Evolutionary conservation across 257 asterid genomes (phyloP).

Genomic region (Leonotis leonurus): DNA sequence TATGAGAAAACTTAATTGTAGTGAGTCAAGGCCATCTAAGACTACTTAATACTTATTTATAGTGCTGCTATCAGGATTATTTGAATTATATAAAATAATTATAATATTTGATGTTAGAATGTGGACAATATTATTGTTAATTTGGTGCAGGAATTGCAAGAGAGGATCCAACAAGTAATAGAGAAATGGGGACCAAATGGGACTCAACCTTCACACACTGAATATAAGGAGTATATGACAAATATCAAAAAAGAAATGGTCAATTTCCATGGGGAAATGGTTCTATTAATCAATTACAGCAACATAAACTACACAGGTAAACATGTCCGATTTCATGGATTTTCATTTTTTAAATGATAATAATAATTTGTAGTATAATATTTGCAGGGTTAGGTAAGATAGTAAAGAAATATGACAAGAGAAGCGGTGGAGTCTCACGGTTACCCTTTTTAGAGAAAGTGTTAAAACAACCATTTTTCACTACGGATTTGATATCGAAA

Average conservation of each 20-base stretch:
- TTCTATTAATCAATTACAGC: constrained; percentile 73
- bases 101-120: background rate
- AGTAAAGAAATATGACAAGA: constrained; percentile 78
- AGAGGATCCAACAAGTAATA: constrained; percentile 50
- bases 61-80: too few relatives aligned
- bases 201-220: constrained; percentile 32
- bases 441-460: constrained; percentile 65
- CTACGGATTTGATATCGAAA: constrained; percentile 70
- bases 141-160: constrained; percentile 60
- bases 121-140: too few relatives aligned
- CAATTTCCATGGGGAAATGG: constrained; percentile 98
- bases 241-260: constrained; percentile 72
- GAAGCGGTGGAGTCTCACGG: constrained; percentile 73
- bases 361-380: background rate
- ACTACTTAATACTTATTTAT: too few relatives aligned
- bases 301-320: constrained; percentile 49
- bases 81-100: too few relatives aligned
- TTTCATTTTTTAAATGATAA: background rate
- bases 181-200: constrained; percentile 38
- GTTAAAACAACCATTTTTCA: constrained; percentile 70
- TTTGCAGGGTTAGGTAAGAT: constrained; percentile 68
- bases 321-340: background rate
- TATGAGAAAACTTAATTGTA: too few relatives aligned
- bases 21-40: too few relatives aligned
- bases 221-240: constrained; percentile 46